Evolutionary conservation across 257 asterid species (phyloP).

Genomic region (Solanum chmielewskii): DNA sequence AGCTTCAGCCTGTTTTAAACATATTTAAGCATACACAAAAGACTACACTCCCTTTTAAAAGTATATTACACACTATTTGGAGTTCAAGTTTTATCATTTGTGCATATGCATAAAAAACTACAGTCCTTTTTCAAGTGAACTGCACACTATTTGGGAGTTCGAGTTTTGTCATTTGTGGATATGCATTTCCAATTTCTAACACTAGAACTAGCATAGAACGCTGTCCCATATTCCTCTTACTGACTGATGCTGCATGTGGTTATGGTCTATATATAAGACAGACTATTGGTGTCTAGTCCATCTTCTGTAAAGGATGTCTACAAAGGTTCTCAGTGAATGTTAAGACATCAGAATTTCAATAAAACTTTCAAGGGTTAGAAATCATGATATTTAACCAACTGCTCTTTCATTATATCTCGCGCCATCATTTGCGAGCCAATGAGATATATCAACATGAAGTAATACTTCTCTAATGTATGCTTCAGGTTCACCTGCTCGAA

Average conservation of each 20-base stretch:
- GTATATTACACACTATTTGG: neutral
- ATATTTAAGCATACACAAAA: neutral
- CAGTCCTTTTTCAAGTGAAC: neutral
- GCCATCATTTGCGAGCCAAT: neutral
- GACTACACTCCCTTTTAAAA: neutral
- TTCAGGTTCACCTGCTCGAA: slow-evolving; percentile 80
- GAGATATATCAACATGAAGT: neutral
- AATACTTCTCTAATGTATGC: neutral
- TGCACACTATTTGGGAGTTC: neutral
- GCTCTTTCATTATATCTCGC: neutral
- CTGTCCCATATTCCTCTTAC: neutral
- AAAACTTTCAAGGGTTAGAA: neutral
- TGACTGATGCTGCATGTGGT: neutral
- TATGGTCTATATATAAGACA: neutral
- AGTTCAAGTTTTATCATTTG: neutral
- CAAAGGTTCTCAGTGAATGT: neutral
- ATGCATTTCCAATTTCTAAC: neutral
- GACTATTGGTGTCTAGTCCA: neutral
- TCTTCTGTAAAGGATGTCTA: neutral
- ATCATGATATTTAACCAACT: neutral
- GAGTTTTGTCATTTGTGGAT: neutral
- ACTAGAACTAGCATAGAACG: neutral
- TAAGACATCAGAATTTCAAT: neutral
- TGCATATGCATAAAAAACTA: neutral
- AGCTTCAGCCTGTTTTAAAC: neutral